Evolutionary conservation across 352 stramenopile species (phyloP), one percentile per base, ranked within the genome.

Genomic region (Hyaloperonospora arabidopsidis): DNA sequence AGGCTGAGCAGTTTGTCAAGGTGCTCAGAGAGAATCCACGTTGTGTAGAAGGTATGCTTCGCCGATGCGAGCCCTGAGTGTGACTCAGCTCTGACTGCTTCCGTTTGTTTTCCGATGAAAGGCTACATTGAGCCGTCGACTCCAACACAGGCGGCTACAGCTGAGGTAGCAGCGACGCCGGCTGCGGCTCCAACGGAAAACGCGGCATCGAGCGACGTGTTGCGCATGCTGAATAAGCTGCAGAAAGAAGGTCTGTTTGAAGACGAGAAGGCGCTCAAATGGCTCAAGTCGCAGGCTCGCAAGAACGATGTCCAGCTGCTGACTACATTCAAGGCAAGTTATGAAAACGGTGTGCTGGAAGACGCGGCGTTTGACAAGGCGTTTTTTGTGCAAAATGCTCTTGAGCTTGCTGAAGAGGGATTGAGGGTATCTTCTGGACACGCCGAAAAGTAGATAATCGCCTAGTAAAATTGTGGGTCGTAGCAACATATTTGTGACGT

Each of bases 351-450:
- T 4, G 58, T 68, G 32, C 53, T 79, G 45, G 61, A 81, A 45
- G 70, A 82, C 41, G 60, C 66, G 17, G 67, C 62, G 13, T 90
- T 94, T 55, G 81, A 94, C 61, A 84, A 77, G 48, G 66, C 68
- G 1, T 91, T 91, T 63, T 94, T 94, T 49, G 71, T 91, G 29
- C 79, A 94, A 46, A 91, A 88, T 54, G 83, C 81, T 36, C 44
- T 79, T 43, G 84, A 94, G 59, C 63, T 94, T 25, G 84, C 78
- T 12, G 74, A 92, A 18, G 84, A 94, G 57, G 67, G 46, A 53
- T 50, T 35, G 74, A 44, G 22, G 32, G 21, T 18, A 10, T 41
- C 56, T 28, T 39, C 45, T 6, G 34, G 57, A 38, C 18, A 18
- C 45, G 25, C 8, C 8, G 25, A 32, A 8, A 32, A 32, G 25